A percentile compares a stretch with the other conserved stretches of the same genome.
Conservation (phyloP, 2,329 filamentous ascomycete species). For the Cordyceps cateniannulata region DNA sequence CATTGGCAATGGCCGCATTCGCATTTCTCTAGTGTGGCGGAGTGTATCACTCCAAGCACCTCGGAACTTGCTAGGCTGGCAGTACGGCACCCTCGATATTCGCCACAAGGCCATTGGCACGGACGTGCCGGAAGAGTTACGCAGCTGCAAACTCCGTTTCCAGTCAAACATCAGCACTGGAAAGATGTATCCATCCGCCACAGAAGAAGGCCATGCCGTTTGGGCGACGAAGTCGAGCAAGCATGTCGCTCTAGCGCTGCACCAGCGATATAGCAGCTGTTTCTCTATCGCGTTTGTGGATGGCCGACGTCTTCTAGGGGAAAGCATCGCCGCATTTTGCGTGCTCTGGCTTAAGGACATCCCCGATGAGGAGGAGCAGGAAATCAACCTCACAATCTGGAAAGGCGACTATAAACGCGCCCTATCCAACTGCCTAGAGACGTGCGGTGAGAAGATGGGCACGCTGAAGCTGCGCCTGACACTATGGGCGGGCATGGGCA, state of each 20-base stretch:
- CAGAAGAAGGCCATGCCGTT: constrained; percentile 32
- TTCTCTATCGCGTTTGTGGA: constrained; percentile 50
- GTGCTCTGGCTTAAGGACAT: constrained; percentile 66
- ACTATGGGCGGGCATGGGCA: constrained; percentile 31
- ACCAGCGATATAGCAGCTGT: constrained; percentile 49
- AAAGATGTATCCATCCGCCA: constrained; percentile 45
- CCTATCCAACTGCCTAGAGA: constrained; percentile 37
- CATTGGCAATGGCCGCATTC: constrained; percentile 62
- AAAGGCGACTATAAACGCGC: constrained; percentile 47
- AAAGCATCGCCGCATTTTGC: constrained; percentile 54
- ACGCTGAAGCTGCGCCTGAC: constrained; percentile 34
- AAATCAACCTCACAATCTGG: constrained; percentile 56
- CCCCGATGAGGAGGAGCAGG: constrained; percentile 57
- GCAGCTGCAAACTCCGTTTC: constrained; percentile 50
- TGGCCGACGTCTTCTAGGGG: constrained; percentile 32
- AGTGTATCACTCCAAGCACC: constrained; percentile 59
- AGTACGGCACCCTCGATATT: constrained; percentile 64
- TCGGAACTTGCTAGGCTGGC: constrained; percentile 57
- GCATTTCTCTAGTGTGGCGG: constrained; percentile 68
- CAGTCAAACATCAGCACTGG: constrained; percentile 49
- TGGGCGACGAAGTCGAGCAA: constrained; percentile 47
- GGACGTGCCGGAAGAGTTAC: constrained; percentile 40
- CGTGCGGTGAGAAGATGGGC: constrained; percentile 42
- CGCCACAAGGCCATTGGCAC: constrained; percentile 40
- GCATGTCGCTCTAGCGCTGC: constrained; percentile 45